phyloP scores from a whole-genome alignment of 106 monocot species.

The Dendrobium catenatum region DNA sequence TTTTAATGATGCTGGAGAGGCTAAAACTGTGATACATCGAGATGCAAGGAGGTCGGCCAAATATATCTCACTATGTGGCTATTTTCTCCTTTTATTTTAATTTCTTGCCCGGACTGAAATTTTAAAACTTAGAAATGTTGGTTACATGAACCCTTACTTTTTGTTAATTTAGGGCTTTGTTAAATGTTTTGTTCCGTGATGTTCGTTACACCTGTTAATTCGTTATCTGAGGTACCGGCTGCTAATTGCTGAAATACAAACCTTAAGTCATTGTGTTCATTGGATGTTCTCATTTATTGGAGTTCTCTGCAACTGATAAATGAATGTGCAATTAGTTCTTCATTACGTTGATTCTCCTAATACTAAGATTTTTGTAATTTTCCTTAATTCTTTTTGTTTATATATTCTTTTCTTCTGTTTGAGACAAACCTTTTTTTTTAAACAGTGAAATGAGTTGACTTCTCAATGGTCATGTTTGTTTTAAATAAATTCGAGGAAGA shows the following conservation, averaged over 20 bases:
- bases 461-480: neutral
- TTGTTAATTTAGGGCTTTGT: neutral
- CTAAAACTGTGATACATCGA: neutral
- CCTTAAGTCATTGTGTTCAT: neutral
- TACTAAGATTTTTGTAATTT: neutral
- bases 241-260: neutral
- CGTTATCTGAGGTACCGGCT: neutral
- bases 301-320: neutral
- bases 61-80: neutral
- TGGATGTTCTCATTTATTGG: neutral
- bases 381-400: neutral
- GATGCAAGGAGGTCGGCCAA: conserved; percentile 5
- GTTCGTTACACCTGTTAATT: neutral
- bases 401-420: neutral
- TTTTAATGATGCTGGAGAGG: neutral
- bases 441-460: neutral
- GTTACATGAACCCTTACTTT: neutral
- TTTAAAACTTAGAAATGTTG: neutral
- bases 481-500: no score
- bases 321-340: neutral
- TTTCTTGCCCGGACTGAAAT: neutral
- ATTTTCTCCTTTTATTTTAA: neutral
- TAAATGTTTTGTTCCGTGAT: neutral
- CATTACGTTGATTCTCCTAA: neutral
- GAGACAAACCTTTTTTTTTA: neutral